Conservation (phyloP, 148 eudicot species). For the Cornus suecica region DNA sequence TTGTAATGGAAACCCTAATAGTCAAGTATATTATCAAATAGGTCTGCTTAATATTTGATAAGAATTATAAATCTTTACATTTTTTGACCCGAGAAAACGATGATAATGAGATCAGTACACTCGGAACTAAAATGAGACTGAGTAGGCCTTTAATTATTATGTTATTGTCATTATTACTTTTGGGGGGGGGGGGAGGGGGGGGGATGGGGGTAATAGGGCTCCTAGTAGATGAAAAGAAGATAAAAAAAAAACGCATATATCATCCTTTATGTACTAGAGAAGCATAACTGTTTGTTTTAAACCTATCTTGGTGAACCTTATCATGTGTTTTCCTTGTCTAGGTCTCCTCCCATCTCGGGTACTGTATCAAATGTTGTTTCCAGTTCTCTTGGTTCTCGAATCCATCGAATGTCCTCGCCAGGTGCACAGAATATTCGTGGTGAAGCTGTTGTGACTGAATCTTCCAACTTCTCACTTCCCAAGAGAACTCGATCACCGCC, state of each 20-base stretch:
- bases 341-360: slow-evolving; percentile 48
- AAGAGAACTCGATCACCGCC: slow-evolving; percentile 77
- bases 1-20: neutral
- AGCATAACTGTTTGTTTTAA: neutral
- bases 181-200: too few species aligned
- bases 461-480: slow-evolving; percentile 37
- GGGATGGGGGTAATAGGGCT: neutral
- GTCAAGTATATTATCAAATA: too few species aligned
- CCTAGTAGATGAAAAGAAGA: neutral
- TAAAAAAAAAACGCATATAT: neutral
- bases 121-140: neutral
- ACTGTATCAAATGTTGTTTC: slow-evolving; percentile 25
- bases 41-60: neutral
- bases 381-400: slow-evolving; percentile 20
- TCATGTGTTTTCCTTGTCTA: slow-evolving; percentile 21
- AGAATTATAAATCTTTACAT: neutral
- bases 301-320: slow-evolving; percentile 1
- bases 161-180: too few species aligned
- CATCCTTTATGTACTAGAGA: neutral
- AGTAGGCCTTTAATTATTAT: neutral
- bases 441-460: slow-evolving; percentile 28
- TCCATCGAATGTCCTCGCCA: slow-evolving; percentile 21
- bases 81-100: neutral
- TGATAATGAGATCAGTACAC: neutral
- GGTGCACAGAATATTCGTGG: slow-evolving; percentile 29